Evolutionary conservation across 441 rosid genomes (phyloP), one percentile per base, ranked within the genome.

Genomic region (Erysimum cheiri): DNA sequence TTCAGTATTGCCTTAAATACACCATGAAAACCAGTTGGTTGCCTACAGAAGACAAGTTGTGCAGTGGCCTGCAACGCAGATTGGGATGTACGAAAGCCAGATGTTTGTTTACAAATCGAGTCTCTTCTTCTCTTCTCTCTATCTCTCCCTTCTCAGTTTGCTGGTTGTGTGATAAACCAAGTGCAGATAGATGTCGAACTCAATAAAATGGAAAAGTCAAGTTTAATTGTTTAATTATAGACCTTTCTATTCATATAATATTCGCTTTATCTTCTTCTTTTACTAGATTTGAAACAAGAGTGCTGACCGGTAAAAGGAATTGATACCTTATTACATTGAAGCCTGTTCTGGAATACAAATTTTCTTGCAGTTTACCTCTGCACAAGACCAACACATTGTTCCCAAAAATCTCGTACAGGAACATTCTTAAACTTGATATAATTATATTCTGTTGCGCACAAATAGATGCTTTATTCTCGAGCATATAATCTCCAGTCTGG

Each of bases 401-500:
- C 9, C 14, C 14, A 17, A 19, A 43, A 43, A 15, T 13, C 19
- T 43, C 19, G 19, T 43, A 14, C 22, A 1, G 24, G 24, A 22
- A 11, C 14, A 24, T 11, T 24, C 55, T 22, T 32, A 32, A 52
- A 61, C 40, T 52, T 39, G 14, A 50, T 41, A 17, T 24, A 37
- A 59, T 50, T 19, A 41, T 50, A 6, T 22, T 41, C 37, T 8
- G 6, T 31, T 52, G 32, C n/a, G 39, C 50, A 61, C 47, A 24
- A 41, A 32, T 2, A 15, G 49, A 54, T 48, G n/a, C 37, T 59
- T 69, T 61, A 69, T 31, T 24, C 63, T 41, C 76, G 69, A 67
- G 67, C 22, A 66, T 58, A 24, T 28, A 39, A 12, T 33, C 70
- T 79, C 92, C 89, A 81, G 52, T 83, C 80, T 9, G 90, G 91